Evolutionary conservation across 352 stramenopile genomes (phyloP).

Genomic region (Pythium brachiatum): DNA sequence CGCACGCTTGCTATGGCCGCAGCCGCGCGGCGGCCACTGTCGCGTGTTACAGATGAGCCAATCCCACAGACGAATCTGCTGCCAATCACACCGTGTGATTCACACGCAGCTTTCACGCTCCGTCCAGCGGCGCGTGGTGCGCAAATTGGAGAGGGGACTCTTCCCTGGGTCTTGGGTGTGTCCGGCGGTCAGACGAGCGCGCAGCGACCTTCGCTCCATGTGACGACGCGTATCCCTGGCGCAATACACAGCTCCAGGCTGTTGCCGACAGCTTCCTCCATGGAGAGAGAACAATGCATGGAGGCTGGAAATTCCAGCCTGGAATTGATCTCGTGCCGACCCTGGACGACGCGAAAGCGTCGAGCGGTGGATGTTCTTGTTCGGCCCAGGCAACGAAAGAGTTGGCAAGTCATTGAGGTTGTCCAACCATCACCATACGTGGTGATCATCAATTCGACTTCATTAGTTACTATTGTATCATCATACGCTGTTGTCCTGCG

Average conservation of each 20-base stretch:
- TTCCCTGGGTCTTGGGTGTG: too few relatives aligned
- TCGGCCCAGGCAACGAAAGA: neutral
- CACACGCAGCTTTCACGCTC: neutral
- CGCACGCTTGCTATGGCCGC: neutral
- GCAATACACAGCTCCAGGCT: slow-evolving; percentile 1
- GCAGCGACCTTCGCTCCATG: neutral
- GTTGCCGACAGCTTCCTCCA: too few relatives aligned
- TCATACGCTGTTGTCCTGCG: slow-evolving; percentile 11
- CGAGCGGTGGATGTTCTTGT: neutral
- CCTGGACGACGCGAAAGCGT: slow-evolving; percentile 6
- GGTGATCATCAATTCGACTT: slow-evolving; percentile 19
- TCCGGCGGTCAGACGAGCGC: slow-evolving; percentile 14
- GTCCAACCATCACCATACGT: slow-evolving; percentile 2
- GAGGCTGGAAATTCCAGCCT: too few relatives aligned
- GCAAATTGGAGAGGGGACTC: slow-evolving; percentile 10
- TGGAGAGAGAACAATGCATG: too few relatives aligned
- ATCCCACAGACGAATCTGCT: slow-evolving; percentile 8
- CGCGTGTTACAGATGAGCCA: slow-evolving; percentile 27
- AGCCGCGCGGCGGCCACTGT: slow-evolving; percentile 16
- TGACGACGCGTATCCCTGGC: slow-evolving; percentile 19
- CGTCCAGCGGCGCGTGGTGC: neutral
- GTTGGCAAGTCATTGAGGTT: neutral
- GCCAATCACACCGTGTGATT: neutral
- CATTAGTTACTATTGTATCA: slow-evolving; percentile 27
- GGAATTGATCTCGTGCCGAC: too few relatives aligned